phyloP scores from a whole-genome alignment of 345 rosid genomes.

The Eucalyptus shirleyi region DNA sequence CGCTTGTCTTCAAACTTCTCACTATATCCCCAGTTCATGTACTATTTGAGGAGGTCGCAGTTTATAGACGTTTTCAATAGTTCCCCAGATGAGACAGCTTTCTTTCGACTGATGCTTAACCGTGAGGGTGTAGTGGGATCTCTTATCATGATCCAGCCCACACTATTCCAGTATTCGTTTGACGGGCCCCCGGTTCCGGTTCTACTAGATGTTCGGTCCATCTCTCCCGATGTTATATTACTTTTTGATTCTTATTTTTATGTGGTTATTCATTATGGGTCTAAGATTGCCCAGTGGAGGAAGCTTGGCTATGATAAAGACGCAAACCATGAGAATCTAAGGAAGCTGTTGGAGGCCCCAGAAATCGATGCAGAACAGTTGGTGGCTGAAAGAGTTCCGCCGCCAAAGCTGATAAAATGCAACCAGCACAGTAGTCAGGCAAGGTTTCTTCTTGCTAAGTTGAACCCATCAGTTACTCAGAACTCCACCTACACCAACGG shows the following conservation, averaged over 20 bases:
- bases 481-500: slow-evolving; percentile 41
- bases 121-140: slow-evolving; percentile 88
- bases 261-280: slow-evolving; percentile 84
- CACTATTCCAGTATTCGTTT: slow-evolving; percentile 79
- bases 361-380: slow-evolving; percentile 59
- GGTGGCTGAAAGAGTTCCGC: slow-evolving; percentile 62
- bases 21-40: slow-evolving; percentile 96
- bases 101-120: slow-evolving; percentile 78
- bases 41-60: slow-evolving; percentile 87
- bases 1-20: slow-evolving; percentile 82
- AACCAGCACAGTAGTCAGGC: slow-evolving; percentile 96
- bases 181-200: slow-evolving; percentile 95
- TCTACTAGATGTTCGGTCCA: slow-evolving; percentile 79
- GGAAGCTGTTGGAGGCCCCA: slow-evolving; percentile 85
- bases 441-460: slow-evolving; percentile 92
- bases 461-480: slow-evolving; percentile 95
- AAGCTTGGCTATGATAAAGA: slow-evolving; percentile 77
- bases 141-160: slow-evolving; percentile 91
- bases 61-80: slow-evolving; percentile 90
- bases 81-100: slow-evolving; percentile 84
- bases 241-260: slow-evolving; percentile 89
- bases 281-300: slow-evolving; percentile 86
- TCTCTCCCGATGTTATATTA: slow-evolving; percentile 63
- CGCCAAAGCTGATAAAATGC: slow-evolving; percentile 71
- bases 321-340: slow-evolving; percentile 70